phyloP scores from a whole-genome alignment of 2,329 filamentous ascomycete genomes.

The Dactylellina sp. region DNA sequence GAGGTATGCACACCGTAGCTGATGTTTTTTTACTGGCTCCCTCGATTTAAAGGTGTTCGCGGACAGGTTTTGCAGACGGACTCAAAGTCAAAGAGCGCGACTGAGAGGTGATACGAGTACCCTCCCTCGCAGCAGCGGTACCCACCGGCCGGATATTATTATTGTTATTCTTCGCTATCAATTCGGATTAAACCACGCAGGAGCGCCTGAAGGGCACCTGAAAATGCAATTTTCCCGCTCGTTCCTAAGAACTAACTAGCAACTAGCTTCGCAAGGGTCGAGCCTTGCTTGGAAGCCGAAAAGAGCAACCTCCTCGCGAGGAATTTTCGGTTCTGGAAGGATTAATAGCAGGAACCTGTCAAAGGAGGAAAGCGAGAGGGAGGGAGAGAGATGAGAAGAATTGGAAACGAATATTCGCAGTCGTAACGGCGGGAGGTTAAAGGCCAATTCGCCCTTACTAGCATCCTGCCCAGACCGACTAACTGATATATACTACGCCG shows the following conservation, averaged over 20 bases:
- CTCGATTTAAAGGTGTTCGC: too few species aligned
- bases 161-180: background rate
- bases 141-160: background rate
- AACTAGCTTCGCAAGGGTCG: constrained; percentile 14
- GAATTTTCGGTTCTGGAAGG: constrained; percentile 39
- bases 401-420: background rate
- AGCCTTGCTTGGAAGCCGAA: constrained; percentile 21
- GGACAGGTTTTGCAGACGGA: too few species aligned
- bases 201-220: too few species aligned
- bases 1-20: too few species aligned
- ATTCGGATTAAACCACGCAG: too few species aligned
- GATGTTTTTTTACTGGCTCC: too few species aligned
- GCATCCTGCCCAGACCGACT: too few species aligned
- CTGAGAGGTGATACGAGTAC: too few species aligned
- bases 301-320: constrained; percentile 17
- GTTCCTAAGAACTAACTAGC: background rate
- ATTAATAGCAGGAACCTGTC: constrained; percentile 5
- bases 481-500: constrained; percentile 19
- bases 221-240: constrained; percentile 12
- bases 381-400: background rate
- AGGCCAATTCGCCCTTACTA: constrained; percentile 12
- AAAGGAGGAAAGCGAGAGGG: constrained; percentile 21
- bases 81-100: too few species aligned
- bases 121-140: too few species aligned
- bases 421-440: constrained; percentile 30